These are phyloP conservation scores for Phylloporus sp. DNA, from an alignment of 768 basidiomycete genomes.

Conservation along the genomic window DNA sequence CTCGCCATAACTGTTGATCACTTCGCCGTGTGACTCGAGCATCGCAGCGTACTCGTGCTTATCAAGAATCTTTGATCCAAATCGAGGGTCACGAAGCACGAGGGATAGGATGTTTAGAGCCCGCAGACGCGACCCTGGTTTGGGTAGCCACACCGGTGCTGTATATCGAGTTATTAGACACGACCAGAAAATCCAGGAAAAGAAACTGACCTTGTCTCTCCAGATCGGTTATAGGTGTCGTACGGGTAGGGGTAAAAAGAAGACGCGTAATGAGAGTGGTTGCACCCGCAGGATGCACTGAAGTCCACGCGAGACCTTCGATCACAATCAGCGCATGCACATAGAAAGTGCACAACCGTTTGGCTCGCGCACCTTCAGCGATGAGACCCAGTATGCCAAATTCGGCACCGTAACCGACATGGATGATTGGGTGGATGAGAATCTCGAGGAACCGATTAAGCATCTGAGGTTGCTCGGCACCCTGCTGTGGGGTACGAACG, in stretches of 20 bases:
- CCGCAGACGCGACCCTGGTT: slow-evolving; percentile 31
- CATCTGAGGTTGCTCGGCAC: slow-evolving; percentile 49
- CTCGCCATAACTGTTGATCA: slow-evolving; percentile 41
- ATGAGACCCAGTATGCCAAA: slow-evolving; percentile 60
- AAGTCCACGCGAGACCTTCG: slow-evolving; percentile 57
- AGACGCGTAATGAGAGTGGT: slow-evolving; percentile 35
- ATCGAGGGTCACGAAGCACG: slow-evolving; percentile 49
- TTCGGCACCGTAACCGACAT: slow-evolving; percentile 60
- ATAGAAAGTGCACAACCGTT: not conserved
- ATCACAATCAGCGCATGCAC: not conserved
- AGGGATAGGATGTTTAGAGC: slow-evolving; percentile 53
- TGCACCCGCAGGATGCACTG: slow-evolving; percentile 43
- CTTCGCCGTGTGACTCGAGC: slow-evolving; percentile 36
- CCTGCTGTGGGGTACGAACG: slow-evolving; percentile 26
- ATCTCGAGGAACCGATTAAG: slow-evolving; percentile 56
- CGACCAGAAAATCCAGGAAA: not conserved
- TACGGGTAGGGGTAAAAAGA: slow-evolving; percentile 23
- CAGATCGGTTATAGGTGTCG: slow-evolving; percentile 17
- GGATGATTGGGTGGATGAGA: slow-evolving; percentile 64
- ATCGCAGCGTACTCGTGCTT: slow-evolving; percentile 35
- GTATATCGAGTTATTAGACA: not conserved
- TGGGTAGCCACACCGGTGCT: slow-evolving; percentile 27
- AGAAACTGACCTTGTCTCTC: slow-evolving; percentile 16
- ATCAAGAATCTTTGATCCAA: slow-evolving; percentile 26
- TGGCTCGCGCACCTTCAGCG: slow-evolving; percentile 48